These are phyloP conservation scores for Brassica incana DNA, from an alignment of 345 rosid genomes.

Conservation along the genomic window DNA sequence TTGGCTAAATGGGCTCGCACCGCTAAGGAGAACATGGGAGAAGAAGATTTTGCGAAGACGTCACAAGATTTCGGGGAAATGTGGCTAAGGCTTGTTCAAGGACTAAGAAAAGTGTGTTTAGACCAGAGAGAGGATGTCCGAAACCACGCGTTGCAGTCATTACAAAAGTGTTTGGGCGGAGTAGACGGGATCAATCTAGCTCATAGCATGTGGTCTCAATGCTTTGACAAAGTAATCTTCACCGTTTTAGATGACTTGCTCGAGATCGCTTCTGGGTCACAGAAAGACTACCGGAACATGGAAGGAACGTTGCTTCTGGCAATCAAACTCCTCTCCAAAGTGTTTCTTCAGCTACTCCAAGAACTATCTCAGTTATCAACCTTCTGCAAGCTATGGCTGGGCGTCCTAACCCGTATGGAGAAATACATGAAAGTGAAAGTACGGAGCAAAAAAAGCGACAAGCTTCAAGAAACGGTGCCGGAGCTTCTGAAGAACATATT, in stretches of 20 bases:
- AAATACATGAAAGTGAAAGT: conserved; percentile 89
- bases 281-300: conserved; percentile 92
- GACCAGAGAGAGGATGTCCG: conserved; percentile 98
- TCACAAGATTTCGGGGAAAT: conserved; percentile 84
- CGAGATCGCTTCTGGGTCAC: conserved; percentile 92
- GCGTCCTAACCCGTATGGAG: conserved; percentile 91
- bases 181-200: conserved; percentile 70
- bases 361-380: conserved; percentile 74
- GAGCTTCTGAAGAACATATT: conserved; percentile 86
- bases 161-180: conserved; percentile 85
- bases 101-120: conserved; percentile 93
- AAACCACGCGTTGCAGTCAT: conserved; percentile 80
- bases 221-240: conserved; percentile 88
- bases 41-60: conserved; percentile 73
- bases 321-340: conserved; percentile 72
- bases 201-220: conserved; percentile 77
- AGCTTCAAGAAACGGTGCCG: conserved; percentile 83
- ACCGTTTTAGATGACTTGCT: conserved; percentile 91
- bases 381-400: conserved; percentile 92
- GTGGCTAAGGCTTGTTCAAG: conserved; percentile 98
- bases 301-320: conserved; percentile 83
- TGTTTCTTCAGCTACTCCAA: conserved; percentile 71
- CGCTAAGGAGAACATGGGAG: conserved; percentile 74
- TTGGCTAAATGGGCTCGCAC: conserved; percentile 69
- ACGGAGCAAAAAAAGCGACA: conserved; percentile 84